A percentile compares a stretch with the other conserved stretches of the same genome.
phyloP scores from a whole-genome alignment of 495 filamentous ascomycete genomes.

The Parmelia sp. region DNA sequence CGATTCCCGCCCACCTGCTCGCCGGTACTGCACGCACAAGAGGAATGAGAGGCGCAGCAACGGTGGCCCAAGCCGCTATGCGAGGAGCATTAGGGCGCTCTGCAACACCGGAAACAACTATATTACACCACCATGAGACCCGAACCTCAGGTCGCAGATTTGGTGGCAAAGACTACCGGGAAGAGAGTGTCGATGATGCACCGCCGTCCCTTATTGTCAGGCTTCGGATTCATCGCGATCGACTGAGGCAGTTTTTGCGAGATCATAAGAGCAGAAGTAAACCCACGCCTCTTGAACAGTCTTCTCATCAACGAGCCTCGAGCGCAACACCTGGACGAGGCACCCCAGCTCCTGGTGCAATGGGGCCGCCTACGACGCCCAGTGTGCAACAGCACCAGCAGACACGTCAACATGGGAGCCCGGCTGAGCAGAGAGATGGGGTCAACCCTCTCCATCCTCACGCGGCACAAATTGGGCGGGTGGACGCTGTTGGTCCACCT shows the following conservation, averaged over 20 bases:
- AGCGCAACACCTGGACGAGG: conserved; percentile 45
- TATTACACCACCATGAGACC: conserved; percentile 66
- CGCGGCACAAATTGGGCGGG: conserved; percentile 27
- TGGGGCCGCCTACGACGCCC: conserved; percentile 51
- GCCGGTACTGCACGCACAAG: conserved; percentile 79
- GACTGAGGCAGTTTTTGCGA: conserved; percentile 52
- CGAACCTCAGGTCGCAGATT: conserved; percentile 56
- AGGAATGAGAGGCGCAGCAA: conserved; percentile 78
- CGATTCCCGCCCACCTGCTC: conserved; percentile 57
- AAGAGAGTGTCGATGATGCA: conserved; percentile 63
- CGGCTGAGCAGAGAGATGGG: conserved; percentile 21
- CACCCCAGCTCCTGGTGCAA: conserved; percentile 50
- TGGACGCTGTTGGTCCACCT: conserved; percentile 27
- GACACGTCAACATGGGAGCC: conserved; percentile 26
- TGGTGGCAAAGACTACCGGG: conserved; percentile 53
- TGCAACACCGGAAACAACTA: conserved; percentile 74
- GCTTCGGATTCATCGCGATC: conserved; percentile 61
- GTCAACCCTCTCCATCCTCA: conserved; percentile 27
- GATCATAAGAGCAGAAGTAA: conserved; percentile 43
- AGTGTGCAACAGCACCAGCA: conserved; percentile 24
- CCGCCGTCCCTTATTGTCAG: conserved; percentile 59
- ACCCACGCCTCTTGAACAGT: conserved; percentile 22
- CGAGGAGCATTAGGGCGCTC: conserved; percentile 75
- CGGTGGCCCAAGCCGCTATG: conserved; percentile 67
- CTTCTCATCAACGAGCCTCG: conserved; percentile 42